Base-by-base conservation (phyloP, 495 filamentous ascomycete species). In the Parathielavia hyrcaniae region DNA sequence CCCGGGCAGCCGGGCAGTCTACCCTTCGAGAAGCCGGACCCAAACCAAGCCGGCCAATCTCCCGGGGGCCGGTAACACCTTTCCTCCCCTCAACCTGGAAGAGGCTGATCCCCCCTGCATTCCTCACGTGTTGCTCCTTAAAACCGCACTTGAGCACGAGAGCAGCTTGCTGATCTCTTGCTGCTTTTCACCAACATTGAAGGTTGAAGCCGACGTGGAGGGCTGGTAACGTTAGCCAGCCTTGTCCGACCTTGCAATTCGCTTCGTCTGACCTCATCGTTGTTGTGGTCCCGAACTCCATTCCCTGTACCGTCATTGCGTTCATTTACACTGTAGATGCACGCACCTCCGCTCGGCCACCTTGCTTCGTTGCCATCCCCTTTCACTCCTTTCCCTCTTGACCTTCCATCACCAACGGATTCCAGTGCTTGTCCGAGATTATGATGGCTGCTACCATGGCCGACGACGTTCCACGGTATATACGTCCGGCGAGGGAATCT, bases 381-480 rank as follows among this genome's bases (percentile, higher is more conserved):
- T 53, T 51, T 23, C 19, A 49, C 20, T 23, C 50, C 1, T 36
- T 30, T 8, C 41, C 44, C 38, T 56, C 55, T 12, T 45, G 36
- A 48, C 52, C 2, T 32, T 40, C 8, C 39, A n/a, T n/a, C 40
- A 45, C 20, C 55, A 22, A 38, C 47, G 17, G 7, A 19, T 40
- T 32, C 14, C 10, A 7, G 30, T 14, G 38, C 20, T 35, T 43
- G 40, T 5, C 44, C 20, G 32, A 23, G 48, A 45, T 16, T 5
- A 45, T 49, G 51, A 61, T 64, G 64, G 53, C 66, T 3, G 35
- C 61, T 19, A 69, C 69, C 63, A 61, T 69, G 46, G 58, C 60
- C 45, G 69, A 73, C 55, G 61, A 61, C 14, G 63, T 59, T 23
- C 61, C 69, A 36, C 60, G 58, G 4, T 71, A 68, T 51, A 56